These are phyloP conservation scores for Vickermania ingenoplastis DNA, from an alignment of 208 protist genomes.

Conservation along the genomic window DNA sequence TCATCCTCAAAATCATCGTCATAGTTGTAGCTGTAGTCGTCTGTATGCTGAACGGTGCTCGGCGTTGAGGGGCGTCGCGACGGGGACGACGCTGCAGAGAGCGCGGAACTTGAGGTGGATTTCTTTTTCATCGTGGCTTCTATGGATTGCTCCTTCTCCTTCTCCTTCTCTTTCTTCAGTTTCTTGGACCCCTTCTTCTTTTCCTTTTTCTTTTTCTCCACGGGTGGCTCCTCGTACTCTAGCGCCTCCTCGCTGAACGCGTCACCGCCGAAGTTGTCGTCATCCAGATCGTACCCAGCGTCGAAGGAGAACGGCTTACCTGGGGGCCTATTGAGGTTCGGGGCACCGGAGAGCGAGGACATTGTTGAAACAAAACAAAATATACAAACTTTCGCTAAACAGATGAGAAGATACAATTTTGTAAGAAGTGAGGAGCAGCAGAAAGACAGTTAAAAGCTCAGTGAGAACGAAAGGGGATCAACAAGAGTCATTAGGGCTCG, in stretches of 20 bases:
- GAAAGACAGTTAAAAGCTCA: too few relatives aligned
- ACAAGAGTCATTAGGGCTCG: not conserved
- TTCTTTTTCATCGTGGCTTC: conserved; percentile 12
- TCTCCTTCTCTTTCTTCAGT: conserved; percentile 7
- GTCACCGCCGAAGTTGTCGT: conserved; percentile 3
- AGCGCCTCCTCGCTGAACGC: not conserved
- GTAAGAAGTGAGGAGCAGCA: too few relatives aligned
- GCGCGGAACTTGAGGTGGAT: not conserved
- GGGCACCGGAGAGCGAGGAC: conserved; percentile 46
- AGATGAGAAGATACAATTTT: not conserved
- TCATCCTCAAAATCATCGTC: conserved; percentile 15
- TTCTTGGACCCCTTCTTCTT: conserved; percentile 22
- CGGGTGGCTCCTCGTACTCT: conserved; percentile 9
- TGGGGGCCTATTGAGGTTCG: conserved; percentile 24
- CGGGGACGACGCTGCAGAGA: not conserved
- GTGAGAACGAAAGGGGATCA: not conserved
- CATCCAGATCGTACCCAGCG: conserved; percentile 6
- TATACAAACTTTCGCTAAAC: not conserved
- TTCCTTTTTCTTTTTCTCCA: conserved; percentile 16
- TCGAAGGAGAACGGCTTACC: conserved; percentile 30
- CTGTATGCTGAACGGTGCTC: conserved; percentile 4
- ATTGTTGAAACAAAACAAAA: conserved; percentile 8
- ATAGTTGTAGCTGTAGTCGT: conserved; percentile 11
- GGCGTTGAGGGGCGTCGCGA: not conserved
- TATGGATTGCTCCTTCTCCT: not conserved